A percentile compares a stretch with the other conserved stretches of the same genome.
These are phyloP conservation scores for Inosperma sp. DNA, from an alignment of 768 basidiomycete species.

Conservation along the genomic window DNA sequence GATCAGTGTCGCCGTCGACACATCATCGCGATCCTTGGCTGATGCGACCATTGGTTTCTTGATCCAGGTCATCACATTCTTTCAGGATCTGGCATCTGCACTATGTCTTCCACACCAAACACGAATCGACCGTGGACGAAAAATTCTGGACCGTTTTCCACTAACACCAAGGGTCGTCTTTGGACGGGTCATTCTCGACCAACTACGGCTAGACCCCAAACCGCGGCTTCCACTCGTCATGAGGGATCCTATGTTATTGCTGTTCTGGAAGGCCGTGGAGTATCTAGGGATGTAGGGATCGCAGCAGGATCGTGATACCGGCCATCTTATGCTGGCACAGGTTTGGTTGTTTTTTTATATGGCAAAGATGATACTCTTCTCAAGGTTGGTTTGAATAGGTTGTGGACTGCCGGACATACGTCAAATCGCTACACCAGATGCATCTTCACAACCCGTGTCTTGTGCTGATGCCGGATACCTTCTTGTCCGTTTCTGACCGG, in stretches of 20 bases:
- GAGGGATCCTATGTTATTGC: conserved; percentile 66
- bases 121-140: conserved; percentile 17
- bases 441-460: conserved; percentile 66
- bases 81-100: not conserved
- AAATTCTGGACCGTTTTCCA: conserved; percentile 10
- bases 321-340: conserved; percentile 73
- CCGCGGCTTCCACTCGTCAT: conserved; percentile 53
- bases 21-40: no score
- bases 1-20: no score
- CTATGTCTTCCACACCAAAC: conserved; percentile 21
- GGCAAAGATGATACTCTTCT: conserved; percentile 6
- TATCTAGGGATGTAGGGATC: conserved; percentile 81
- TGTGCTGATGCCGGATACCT: conserved; percentile 81
- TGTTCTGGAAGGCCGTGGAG: conserved; percentile 70
- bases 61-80: not conserved
- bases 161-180: conserved; percentile 36
- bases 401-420: conserved; percentile 82
- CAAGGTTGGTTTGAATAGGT: conserved; percentile 41
- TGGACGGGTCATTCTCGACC: conserved; percentile 58
- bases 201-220: conserved; percentile 59
- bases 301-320: conserved; percentile 84
- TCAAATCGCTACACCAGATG: conserved; percentile 85
- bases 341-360: no score
- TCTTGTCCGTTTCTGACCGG: conserved; percentile 55
- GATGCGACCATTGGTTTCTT: no score